Conservation (phyloP, 1,284 basidiomycete species). For the Cryptococcus maquisensis region DNA sequence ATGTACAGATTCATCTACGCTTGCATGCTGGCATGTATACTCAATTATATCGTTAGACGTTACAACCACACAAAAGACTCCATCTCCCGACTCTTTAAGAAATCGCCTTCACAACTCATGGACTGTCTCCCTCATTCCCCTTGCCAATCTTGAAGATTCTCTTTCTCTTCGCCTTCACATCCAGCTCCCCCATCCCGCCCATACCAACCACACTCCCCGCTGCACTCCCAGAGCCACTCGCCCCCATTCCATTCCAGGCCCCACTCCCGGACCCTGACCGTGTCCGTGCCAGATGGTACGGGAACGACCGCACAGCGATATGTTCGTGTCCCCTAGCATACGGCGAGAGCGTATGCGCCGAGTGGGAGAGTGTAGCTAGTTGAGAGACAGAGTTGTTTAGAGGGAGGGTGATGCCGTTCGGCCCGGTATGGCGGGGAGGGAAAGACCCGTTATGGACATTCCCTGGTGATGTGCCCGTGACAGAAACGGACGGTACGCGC, state of each 20-base stretch:
- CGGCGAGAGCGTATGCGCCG: constrained; percentile 84
- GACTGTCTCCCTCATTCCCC: constrained; percentile 33
- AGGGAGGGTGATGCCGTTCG: constrained; percentile 60
- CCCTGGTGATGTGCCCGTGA: constrained; percentile 24
- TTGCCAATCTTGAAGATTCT: constrained; percentile 64
- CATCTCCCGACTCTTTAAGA: no score
- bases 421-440: constrained; percentile 28
- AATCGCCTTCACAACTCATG: no score
- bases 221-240: not conserved
- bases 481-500: constrained; percentile 12
- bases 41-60: no score
- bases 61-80: no score
- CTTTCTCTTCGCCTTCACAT: constrained; percentile 71
- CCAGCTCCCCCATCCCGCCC: not conserved
- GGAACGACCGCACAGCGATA: constrained; percentile 81
- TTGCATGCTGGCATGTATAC: no score
- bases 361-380: constrained; percentile 73
- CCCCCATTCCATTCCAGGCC: constrained; percentile 36
- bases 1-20: no score
- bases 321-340: constrained; percentile 83
- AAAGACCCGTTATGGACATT: constrained; percentile 17
- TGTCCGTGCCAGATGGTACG: constrained; percentile 49
- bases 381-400: constrained; percentile 75
- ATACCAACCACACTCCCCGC: not conserved
- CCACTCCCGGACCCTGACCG: no score